phyloP scores from a whole-genome alignment of 2,329 filamentous ascomycete species.

The Xylaria sp. region DNA sequence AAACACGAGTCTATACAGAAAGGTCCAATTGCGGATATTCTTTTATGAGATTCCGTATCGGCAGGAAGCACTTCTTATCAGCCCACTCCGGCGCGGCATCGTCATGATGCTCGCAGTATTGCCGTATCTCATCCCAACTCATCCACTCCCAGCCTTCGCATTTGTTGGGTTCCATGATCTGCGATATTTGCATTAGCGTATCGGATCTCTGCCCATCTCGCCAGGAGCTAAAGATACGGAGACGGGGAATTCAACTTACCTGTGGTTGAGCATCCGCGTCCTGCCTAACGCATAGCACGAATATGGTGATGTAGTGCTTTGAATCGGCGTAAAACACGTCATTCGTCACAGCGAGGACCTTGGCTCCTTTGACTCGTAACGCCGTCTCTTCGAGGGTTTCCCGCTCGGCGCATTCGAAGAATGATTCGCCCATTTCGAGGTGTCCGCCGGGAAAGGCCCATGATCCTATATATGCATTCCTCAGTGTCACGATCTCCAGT shows the following conservation, averaged over 20 bases:
- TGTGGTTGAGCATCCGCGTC: constrained; percentile 60
- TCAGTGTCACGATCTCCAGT: neutral
- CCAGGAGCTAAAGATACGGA: neutral
- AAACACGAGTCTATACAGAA: neutral
- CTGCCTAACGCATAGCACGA: constrained; percentile 64
- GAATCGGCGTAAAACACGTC: constrained; percentile 66
- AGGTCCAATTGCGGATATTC: constrained; percentile 35
- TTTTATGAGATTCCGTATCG: constrained; percentile 46
- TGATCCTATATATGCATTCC: constrained; percentile 56
- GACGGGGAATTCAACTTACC: constrained; percentile 54
- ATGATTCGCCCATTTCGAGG: constrained; percentile 74
- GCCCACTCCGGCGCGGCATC: constrained; percentile 40
- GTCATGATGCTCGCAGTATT: constrained; percentile 45
- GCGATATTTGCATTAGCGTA: constrained; percentile 16
- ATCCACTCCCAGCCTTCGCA: constrained; percentile 62
- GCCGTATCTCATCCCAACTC: constrained; percentile 55
- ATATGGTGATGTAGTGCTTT: constrained; percentile 81
- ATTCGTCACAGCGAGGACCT: constrained; percentile 71
- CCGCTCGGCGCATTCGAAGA: constrained; percentile 69
- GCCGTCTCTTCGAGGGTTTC: constrained; percentile 79
- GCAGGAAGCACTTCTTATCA: constrained; percentile 52
- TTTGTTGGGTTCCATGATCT: constrained; percentile 61
- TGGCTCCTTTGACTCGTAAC: constrained; percentile 62
- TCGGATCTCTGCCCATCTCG: neutral
- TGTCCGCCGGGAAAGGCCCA: constrained; percentile 80